Conservation (phyloP, 2,329 filamentous ascomycete genomes). For the Volutella citrinella region DNA sequence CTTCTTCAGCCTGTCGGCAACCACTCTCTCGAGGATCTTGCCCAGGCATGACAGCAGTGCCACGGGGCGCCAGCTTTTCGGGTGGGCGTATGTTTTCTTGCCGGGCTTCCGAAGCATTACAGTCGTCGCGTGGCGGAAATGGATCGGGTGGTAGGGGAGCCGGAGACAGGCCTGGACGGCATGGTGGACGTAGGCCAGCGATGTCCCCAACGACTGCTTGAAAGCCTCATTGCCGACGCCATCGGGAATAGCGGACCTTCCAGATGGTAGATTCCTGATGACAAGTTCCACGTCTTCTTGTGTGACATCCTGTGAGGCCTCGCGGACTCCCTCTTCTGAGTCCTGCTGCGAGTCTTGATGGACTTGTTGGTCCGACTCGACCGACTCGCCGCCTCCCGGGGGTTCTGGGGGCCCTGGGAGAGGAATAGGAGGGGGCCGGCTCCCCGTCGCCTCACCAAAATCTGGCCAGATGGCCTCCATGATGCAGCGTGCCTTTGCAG, state of each 20-base stretch:
- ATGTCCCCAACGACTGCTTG: not conserved
- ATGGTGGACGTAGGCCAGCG: not conserved
- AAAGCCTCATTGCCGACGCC: constrained; percentile 6
- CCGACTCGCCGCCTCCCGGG: too few species aligned
- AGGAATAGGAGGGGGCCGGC: too few species aligned
- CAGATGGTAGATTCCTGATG: not conserved
- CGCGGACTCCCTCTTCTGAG: too few species aligned
- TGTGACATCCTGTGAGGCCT: not conserved
- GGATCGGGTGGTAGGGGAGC: constrained; percentile 3
- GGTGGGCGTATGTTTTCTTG: constrained; percentile 2
- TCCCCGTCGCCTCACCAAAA: constrained; percentile 3
- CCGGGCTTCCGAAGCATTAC: constrained; percentile 7
- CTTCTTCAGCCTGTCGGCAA: constrained; percentile 2
- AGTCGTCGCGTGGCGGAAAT: constrained; percentile 5
- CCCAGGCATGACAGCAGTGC: constrained; percentile 4
- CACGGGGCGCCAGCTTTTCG: constrained; percentile 10
- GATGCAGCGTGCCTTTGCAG: not conserved
- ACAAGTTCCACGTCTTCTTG: not conserved
- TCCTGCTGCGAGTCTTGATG: too few species aligned
- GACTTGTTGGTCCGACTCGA: too few species aligned
- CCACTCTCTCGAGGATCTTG: constrained; percentile 8
- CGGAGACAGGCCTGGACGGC: constrained; percentile 7
- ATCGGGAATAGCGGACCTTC: constrained; percentile 6
- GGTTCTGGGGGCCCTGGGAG: too few species aligned
- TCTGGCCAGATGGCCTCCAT: constrained; percentile 4